These are phyloP conservation scores for Penicillium turbatum DNA, from an alignment of 495 filamentous ascomycete species.

Conservation along the genomic window DNA sequence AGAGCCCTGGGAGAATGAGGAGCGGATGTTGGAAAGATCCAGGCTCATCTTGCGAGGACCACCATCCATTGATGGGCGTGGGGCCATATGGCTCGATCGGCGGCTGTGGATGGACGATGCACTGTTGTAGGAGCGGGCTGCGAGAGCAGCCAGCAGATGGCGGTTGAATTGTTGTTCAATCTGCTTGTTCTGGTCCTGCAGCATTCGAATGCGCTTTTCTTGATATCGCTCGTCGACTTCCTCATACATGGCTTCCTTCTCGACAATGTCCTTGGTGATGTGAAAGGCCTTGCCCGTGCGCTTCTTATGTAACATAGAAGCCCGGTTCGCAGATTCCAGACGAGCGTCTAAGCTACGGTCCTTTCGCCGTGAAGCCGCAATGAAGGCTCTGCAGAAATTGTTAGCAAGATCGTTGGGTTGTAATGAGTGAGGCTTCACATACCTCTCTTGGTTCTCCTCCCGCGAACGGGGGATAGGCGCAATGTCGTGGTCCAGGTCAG, in stretches of 20 bases:
- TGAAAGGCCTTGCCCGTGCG: slow-evolving; percentile 80
- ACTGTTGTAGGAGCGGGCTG: slow-evolving; percentile 12
- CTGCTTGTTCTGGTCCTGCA: slow-evolving; percentile 42
- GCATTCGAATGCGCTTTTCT: slow-evolving; percentile 41
- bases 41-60: slow-evolving; percentile 40
- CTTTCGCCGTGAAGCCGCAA: slow-evolving; percentile 86
- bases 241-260: slow-evolving; percentile 96
- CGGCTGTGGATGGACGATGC: slow-evolving; percentile 22
- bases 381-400: slow-evolving; percentile 63
- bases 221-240: slow-evolving; percentile 75
- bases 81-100: slow-evolving; percentile 21
- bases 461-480: slow-evolving; percentile 39
- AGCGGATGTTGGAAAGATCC: slow-evolving; percentile 35
- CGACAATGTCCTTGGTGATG: slow-evolving; percentile 82
- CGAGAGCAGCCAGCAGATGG: slow-evolving; percentile 36
- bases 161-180: slow-evolving; percentile 41
- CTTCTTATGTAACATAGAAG: slow-evolving; percentile 85
- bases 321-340: slow-evolving; percentile 79
- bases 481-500: slow-evolving; percentile 35
- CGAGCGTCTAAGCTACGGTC: slow-evolving; percentile 88
- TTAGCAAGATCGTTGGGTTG: not conserved
- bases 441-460: slow-evolving; percentile 91
- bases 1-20: slow-evolving; percentile 26
- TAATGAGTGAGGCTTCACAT: slow-evolving; percentile 1
- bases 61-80: slow-evolving; percentile 29